Percentiles rank a stretch among this genome's conserved stretches.
phyloP scores from a whole-genome alignment of 2,329 filamentous ascomycete species.

The Septoria linicola region DNA sequence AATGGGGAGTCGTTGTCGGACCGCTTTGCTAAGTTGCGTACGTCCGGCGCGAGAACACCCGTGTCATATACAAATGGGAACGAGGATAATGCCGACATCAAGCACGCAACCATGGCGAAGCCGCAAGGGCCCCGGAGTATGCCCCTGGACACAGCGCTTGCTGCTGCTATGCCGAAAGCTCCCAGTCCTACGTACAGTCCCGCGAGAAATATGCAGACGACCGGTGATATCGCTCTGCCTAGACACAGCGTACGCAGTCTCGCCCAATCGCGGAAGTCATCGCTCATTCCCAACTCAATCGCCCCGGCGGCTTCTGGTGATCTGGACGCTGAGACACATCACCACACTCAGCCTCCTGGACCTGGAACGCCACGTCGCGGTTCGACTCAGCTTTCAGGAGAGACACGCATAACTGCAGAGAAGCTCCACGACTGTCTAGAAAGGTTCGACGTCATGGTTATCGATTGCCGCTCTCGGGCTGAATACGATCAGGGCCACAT shows the following conservation, averaged over 20 bases:
- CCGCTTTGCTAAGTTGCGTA: constrained; percentile 33
- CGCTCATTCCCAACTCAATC: constrained; percentile 36
- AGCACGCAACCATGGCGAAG: constrained; percentile 24
- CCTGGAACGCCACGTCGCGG: constrained; percentile 35
- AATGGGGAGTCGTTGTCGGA: constrained; percentile 47
- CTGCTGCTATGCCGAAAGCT: constrained; percentile 63
- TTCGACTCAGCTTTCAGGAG: constrained; percentile 55
- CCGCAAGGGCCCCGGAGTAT: constrained; percentile 55
- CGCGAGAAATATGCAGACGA: constrained; percentile 68
- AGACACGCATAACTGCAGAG: constrained; percentile 63
- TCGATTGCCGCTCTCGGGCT: constrained; percentile 79
- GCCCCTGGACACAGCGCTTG: constrained; percentile 53
- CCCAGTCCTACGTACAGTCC: constrained; percentile 77
- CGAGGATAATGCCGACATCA: constrained; percentile 28
- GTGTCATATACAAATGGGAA: constrained; percentile 46
- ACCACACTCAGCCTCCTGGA: no score
- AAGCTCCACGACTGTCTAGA: constrained; percentile 70
- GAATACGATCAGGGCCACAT: constrained; percentile 89
- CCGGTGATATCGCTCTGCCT: constrained; percentile 63
- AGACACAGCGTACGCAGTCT: constrained; percentile 64
- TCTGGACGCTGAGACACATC: no score
- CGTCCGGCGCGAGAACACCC: constrained; percentile 33
- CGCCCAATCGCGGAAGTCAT: constrained; percentile 58
- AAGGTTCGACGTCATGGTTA: constrained; percentile 68
- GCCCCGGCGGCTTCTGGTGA: constrained; percentile 44